Base-by-base conservation (phyloP, 345 rosid species). In the Geranium brycei region DNA sequence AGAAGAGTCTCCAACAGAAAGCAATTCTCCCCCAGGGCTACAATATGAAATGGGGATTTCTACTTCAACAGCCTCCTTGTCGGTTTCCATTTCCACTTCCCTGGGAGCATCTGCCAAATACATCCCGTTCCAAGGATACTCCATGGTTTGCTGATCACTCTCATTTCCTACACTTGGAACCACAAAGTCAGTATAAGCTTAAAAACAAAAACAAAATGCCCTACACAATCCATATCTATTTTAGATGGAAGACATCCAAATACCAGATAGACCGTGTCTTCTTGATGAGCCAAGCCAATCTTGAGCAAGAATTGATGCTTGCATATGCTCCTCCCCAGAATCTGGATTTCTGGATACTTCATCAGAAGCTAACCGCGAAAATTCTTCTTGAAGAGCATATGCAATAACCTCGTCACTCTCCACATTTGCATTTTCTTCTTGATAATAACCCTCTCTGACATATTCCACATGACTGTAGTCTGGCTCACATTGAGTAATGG, bases 391-490 rank as follows among this genome's bases (percentile, higher is more conserved):
- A 47, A 86, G 77, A 71, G 81, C 80, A 74, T 64, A 79, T 55
- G 96, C 97, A 51, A 93, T 90, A 19, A 77, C 82, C 3, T 82
- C 90, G 83, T 93, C 97, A 69, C 79, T 82, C 72, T 88, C 96
- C 1, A 82, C 79, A 63, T 78, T 65, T 16, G 63, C 66, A 67
- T 63, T 35, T 40, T 66, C 73, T 47, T 69, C 62, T 66, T 76
- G 80, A 12, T 66, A 65, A 64, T 82, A 86, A 71, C 81, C 81
- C 76, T 88, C 95, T 71, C 72, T 67, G 56, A 85, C 83, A 67
- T 73, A 75, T 31, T 73, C 91, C 19, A 83, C 81, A 67, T 76
- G 68, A 62, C 77, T 67, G 67, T 23, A 62, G 67, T 77, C 82
- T 7, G 75, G 67, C 19, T 75, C 90, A 73, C 69, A 83, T 60